These are phyloP conservation scores for Rutstroemia sp. DNA, from an alignment of 2,329 filamentous ascomycete genomes.

Conservation along the genomic window DNA sequence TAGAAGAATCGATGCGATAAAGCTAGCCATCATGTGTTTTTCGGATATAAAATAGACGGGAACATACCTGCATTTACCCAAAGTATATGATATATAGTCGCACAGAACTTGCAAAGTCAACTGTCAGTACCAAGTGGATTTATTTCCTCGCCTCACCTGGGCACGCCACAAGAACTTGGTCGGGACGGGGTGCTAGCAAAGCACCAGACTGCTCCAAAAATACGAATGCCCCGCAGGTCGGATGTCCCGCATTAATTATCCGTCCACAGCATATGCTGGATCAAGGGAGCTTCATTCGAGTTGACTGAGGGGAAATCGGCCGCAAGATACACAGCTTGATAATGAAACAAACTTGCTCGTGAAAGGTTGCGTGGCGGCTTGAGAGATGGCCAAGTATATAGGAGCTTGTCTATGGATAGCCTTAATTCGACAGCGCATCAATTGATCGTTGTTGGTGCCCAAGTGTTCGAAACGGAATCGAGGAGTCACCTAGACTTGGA, in stretches of 20 bases:
- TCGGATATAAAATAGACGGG: background rate
- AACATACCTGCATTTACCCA: conserved; percentile 5
- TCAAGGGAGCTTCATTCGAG: background rate
- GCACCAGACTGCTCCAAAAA: background rate
- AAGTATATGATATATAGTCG: conserved; percentile 4
- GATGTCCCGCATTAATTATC: conserved; percentile 10
- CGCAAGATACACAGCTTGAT: conserved; percentile 12
- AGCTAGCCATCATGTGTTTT: background rate
- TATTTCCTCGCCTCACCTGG: background rate
- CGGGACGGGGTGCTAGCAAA: background rate
- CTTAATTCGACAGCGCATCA: conserved; percentile 25
- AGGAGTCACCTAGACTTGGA: background rate
- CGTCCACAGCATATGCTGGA: background rate
- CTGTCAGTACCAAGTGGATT: background rate
- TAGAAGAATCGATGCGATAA: background rate
- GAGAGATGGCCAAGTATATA: conserved; percentile 25
- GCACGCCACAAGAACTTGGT: no score
- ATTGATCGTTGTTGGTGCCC: conserved; percentile 23
- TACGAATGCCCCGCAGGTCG: conserved; percentile 11
- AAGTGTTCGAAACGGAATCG: conserved; percentile 11
- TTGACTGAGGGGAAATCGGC: background rate
- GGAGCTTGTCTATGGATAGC: conserved; percentile 15
- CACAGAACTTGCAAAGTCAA: background rate
- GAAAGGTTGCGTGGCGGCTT: conserved; percentile 23
- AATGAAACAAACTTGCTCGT: conserved; percentile 7